Percentiles rank a stretch among this genome's conserved stretches.
Evolutionary conservation across 169 alveolate genomes (phyloP).

Genomic region (Perkinsus olseni): DNA sequence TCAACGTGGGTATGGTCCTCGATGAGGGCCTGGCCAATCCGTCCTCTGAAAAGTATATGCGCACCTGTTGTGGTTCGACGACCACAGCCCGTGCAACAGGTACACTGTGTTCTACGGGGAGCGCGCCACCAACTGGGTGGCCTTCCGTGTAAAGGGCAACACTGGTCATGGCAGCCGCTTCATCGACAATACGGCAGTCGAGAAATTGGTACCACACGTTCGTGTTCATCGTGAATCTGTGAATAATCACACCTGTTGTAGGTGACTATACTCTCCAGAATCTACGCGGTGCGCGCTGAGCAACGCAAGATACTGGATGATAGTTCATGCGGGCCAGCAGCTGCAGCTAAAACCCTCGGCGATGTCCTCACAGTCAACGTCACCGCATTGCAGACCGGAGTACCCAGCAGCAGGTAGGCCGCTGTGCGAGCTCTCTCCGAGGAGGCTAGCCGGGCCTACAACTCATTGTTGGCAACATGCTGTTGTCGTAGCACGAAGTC

Average conservation of each 20-base stretch:
- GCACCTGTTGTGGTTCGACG: background rate
- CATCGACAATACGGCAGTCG: slow-evolving; percentile 25
- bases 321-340: background rate
- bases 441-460: no score
- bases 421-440: background rate
- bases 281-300: background rate
- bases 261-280: background rate
- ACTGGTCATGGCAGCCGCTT: slow-evolving; percentile 33
- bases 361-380: slow-evolving; percentile 28
- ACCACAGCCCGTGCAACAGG: background rate
- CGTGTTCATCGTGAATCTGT: background rate
- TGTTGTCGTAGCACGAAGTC: background rate
- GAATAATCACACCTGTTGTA: background rate
- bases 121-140: slow-evolving; percentile 27
- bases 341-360: slow-evolving; percentile 19
- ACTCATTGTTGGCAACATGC: no score
- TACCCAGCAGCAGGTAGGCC: slow-evolving; percentile 9
- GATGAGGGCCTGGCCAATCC: slow-evolving; percentile 19
- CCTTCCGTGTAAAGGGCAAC: slow-evolving; percentile 22
- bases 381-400: slow-evolving; percentile 22
- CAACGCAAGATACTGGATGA: background rate
- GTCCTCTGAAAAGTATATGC: background rate
- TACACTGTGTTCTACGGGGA: slow-evolving; percentile 22
- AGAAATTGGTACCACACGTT: background rate
- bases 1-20: slow-evolving; percentile 16